Conservation (phyloP, 163 green algal species). For the Scenedesmus sp. region DNA sequence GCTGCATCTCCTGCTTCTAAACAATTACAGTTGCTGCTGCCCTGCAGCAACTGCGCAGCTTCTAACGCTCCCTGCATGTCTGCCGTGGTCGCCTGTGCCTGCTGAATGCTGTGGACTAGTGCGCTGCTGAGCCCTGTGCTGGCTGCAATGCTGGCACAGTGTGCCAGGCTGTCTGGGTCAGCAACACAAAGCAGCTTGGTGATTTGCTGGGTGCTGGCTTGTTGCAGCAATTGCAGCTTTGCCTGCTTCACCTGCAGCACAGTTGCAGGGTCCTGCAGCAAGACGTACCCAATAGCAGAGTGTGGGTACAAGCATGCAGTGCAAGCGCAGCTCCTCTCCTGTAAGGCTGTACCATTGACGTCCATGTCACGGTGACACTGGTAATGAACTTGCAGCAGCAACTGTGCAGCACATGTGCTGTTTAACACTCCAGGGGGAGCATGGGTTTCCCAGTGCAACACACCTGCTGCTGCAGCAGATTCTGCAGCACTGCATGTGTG, state of each 20-base stretch:
- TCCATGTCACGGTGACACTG: background rate
- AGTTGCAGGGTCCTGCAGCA: constrained; percentile 19
- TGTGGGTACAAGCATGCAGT: too few relatives aligned
- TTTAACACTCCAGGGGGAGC: background rate
- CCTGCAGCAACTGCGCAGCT: background rate
- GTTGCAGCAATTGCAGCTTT: constrained; percentile 38
- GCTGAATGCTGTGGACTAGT: background rate
- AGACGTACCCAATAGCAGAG: too few relatives aligned
- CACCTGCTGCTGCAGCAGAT: constrained; percentile 25
- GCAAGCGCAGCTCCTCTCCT: background rate
- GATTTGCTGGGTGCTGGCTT: background rate
- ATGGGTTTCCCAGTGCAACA: background rate
- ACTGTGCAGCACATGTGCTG: background rate
- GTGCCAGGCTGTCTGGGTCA: constrained; percentile 34
- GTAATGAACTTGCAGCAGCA: background rate
- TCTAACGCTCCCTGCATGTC: constrained; percentile 13
- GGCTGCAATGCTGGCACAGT: background rate
- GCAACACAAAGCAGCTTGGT: constrained; percentile 16
- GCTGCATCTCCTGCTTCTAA: background rate
- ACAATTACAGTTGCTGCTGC: background rate
- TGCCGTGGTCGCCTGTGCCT: background rate
- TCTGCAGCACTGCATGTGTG: background rate
- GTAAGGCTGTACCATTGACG: background rate
- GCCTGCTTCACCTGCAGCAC: constrained; percentile 42
- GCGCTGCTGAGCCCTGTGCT: background rate